Evolutionary conservation across 176 grass and related monocot genomes (phyloP).

Genomic region (Bothriochloa decipiens): DNA sequence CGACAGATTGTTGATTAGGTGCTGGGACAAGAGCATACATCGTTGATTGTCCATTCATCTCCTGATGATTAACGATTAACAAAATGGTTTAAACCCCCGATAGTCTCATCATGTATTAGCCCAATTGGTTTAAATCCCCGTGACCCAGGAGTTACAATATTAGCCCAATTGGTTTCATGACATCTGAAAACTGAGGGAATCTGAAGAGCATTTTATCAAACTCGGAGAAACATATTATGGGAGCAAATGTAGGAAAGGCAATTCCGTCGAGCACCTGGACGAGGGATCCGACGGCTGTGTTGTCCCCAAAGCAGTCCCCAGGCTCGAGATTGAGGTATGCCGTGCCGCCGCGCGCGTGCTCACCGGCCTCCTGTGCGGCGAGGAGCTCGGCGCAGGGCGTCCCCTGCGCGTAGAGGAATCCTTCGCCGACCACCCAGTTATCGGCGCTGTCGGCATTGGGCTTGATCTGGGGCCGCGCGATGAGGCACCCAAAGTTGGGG

Average conservation of each 20-base stretch:
- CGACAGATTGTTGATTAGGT: background rate
- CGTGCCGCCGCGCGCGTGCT: constrained; percentile 61
- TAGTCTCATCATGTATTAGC: background rate
- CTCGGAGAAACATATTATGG: background rate
- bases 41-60: background rate
- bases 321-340: constrained; percentile 93
- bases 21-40: background rate
- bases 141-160: background rate
- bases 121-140: background rate
- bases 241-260: background rate
- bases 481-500: constrained; percentile 91
- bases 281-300: constrained; percentile 62
- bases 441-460: constrained; percentile 5
- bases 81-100: background rate
- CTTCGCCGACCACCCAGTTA: constrained; percentile 61
- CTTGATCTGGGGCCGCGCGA: constrained; percentile 39
- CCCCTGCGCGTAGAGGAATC: constrained; percentile 91
- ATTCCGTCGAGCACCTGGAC: constrained; percentile 60
- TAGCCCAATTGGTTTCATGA: background rate
- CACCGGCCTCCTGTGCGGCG: constrained; percentile 65
- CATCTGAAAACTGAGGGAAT: background rate
- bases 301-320: constrained; percentile 81
- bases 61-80: background rate
- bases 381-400: constrained; percentile 83
- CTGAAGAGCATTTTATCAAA: background rate